Evolutionary conservation across 371 early-diverging fungal species (phyloP), one percentile per base, ranked within the genome.

Genomic region (Sporodiniella umbellata): DNA sequence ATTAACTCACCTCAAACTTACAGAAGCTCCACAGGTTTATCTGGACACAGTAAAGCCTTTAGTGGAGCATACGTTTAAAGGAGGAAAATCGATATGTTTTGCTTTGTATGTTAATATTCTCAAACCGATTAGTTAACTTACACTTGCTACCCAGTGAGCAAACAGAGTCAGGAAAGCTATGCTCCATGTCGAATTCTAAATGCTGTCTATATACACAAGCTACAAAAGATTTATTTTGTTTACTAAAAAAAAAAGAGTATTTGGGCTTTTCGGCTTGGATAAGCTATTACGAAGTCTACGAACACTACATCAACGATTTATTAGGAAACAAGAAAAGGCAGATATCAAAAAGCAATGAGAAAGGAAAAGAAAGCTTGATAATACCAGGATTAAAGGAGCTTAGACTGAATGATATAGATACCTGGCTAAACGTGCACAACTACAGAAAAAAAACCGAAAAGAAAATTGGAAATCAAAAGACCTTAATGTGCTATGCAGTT

Each of bases 251-350:
- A 10, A 81, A 83, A 12, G 82, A 86, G 33, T 79, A 91, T 69
- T 39, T 64, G 0, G 86, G 93, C 53, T 62, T 94, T 12, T 56
- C 79, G 8, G 92, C 90, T 4, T 88, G 77, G 45, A 90, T 95
- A 37, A 86, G 89, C 25, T 99, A 96, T 58, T 97, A 93, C 57
- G 99, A 99, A 66, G 95, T 99, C 42, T 99, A 99, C 62, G 94
- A 96, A 71, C 92, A 92, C 8, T 90, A 95, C 31, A 71, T 99
- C 14, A 94, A 89, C 58, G 99, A 99, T 60, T 64, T 99, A 38
- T 76, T 99, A 30, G 93, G 94, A 59, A 75, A 79, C 15, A 80
- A 95, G 46, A 90, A 91, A 62, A 79, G 75, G 56, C 76, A 97
- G n/a, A 84, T 80, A 66, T 94, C 98, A 3, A 85, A 97, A 26